A percentile compares a stretch with the other conserved stretches of the same genome.
phyloP scores from a whole-genome alignment of 148 eudicot genomes.

The Nepenthes mirabilis region DNA sequence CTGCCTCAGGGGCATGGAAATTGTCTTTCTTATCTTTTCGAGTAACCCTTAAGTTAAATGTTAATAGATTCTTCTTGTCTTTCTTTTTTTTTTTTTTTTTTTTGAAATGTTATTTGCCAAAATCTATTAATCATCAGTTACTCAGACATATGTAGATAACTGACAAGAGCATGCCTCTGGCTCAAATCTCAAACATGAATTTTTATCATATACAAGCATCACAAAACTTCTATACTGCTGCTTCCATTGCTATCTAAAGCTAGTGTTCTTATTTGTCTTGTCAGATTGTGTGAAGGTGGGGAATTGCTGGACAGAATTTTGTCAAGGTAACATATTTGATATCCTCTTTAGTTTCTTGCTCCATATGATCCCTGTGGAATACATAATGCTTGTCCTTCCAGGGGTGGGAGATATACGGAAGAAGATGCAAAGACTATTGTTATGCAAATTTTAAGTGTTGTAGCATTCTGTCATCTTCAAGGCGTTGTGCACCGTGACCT shows the following conservation, averaged over 20 bases:
- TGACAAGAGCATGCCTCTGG: too few species aligned
- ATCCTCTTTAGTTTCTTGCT: not conserved
- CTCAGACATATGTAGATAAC: too few species aligned
- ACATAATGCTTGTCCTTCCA: slow-evolving; percentile 13
- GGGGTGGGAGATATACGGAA: slow-evolving; percentile 62
- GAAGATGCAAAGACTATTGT: slow-evolving; percentile 48
- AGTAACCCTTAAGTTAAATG: too few species aligned
- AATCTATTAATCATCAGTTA: too few species aligned
- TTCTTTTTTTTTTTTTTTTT: too few species aligned
- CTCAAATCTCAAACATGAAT: too few species aligned
- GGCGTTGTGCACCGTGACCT: slow-evolving; percentile 75
- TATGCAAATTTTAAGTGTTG: slow-evolving; percentile 52
- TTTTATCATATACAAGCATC: too few species aligned
- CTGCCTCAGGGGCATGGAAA: too few species aligned
- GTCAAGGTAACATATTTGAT: slow-evolving; percentile 30
- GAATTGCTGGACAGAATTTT: slow-evolving; percentile 57
- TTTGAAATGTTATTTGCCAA: too few species aligned
- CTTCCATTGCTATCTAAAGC: not conserved
- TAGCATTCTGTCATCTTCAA: slow-evolving; percentile 68
- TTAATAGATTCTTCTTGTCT: too few species aligned
- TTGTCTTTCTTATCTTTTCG: too few species aligned
- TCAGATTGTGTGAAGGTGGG: slow-evolving; percentile 68
- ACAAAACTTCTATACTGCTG: too few species aligned
- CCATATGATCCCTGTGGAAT: not conserved
- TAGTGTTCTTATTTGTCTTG: slow-evolving; percentile 4